Conservation (phyloP, 2,329 filamentous ascomycete species). For the Calonectria ilicicola region DNA sequence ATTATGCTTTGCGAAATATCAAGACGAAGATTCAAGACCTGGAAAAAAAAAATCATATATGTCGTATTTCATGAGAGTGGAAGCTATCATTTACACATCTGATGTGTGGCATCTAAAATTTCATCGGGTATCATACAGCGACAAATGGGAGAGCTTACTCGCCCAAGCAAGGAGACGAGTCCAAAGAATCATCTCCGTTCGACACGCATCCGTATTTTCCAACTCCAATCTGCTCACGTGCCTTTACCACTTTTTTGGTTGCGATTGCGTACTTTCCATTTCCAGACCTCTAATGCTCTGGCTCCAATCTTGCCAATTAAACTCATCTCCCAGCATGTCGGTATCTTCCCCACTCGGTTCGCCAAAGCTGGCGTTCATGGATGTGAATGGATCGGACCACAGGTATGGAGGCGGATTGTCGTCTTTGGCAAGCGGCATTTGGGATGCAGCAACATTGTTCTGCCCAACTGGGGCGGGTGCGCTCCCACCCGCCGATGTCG, state of each 20-base stretch:
- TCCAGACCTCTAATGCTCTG: constrained; percentile 55
- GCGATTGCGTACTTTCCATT: constrained; percentile 44
- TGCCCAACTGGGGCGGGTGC: constrained; percentile 13
- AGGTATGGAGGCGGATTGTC: constrained; percentile 55
- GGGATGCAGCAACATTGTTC: constrained; percentile 29
- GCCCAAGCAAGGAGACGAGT: not conserved
- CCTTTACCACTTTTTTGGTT: constrained; percentile 38
- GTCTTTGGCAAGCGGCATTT: constrained; percentile 44
- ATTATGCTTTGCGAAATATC: too few species aligned
- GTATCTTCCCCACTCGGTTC: constrained; percentile 46
- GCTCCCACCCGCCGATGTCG: not conserved
- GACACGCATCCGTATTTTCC: constrained; percentile 10
- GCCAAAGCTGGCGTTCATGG: constrained; percentile 44
- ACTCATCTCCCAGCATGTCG: constrained; percentile 56
- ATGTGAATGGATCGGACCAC: constrained; percentile 53
- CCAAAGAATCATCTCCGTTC: constrained; percentile 14
- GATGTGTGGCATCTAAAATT: constrained; percentile 21
- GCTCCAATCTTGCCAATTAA: constrained; percentile 64
- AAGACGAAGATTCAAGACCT: not conserved
- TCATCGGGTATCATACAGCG: constrained; percentile 42
- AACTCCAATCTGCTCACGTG: not conserved
- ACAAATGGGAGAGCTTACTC: constrained; percentile 2
- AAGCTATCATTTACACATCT: constrained; percentile 28
- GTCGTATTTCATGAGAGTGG: constrained; percentile 21
- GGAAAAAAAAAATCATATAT: not conserved